Base-by-base conservation (phyloP, 129 eudicot species). In the Flaveria robusta region DNA sequence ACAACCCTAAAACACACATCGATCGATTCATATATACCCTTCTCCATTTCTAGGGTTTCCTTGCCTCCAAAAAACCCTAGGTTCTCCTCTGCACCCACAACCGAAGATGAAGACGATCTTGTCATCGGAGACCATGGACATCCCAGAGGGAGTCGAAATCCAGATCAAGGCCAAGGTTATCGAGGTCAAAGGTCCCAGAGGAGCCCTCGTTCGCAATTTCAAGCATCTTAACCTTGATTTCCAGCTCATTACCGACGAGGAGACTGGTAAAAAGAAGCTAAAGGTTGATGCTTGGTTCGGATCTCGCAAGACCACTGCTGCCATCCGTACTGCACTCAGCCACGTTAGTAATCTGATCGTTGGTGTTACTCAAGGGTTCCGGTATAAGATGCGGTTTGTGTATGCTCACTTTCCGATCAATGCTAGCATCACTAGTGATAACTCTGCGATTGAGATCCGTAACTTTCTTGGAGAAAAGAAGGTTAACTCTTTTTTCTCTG, bases 61-160 rank as follows among this genome's bases (percentile, higher is more conserved):
- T 31, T 27, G 67, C 67, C 67, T 62, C 67, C 67, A 27, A 13
- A 12, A 72, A 80, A 80, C 79, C 83, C 83, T 74, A 74, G 74
- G 29, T 20, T 31, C 8, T 3, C 41, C 47, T 31, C 37, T 31
- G 37, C 37, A 31, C 37, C 7, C 37, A 31, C 37, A 5, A 31
- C 83, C 83, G 4, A 63, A 52, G 24, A 86, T 86, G 90, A 86
- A 86, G 90, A 81, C 85, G 0, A 84, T 86, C 41, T 59, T 86
- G 0, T 86, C 90, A 19, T 86, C 90, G 50, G 87, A 86, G 34
- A 74, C 85, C 7, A 86, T 86, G 90, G 90, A 86, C 62, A 86
- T 86, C 79, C 90, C 90, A 0, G 90, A 86, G 0, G 90, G 84
- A 1, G 52, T 86, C 4, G 77, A 77, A 43, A 77, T 86, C 74